These are phyloP conservation scores for Cephalotrichum gorgonifer DNA, from an alignment of 2,329 filamentous ascomycete species.

Conservation along the genomic window DNA sequence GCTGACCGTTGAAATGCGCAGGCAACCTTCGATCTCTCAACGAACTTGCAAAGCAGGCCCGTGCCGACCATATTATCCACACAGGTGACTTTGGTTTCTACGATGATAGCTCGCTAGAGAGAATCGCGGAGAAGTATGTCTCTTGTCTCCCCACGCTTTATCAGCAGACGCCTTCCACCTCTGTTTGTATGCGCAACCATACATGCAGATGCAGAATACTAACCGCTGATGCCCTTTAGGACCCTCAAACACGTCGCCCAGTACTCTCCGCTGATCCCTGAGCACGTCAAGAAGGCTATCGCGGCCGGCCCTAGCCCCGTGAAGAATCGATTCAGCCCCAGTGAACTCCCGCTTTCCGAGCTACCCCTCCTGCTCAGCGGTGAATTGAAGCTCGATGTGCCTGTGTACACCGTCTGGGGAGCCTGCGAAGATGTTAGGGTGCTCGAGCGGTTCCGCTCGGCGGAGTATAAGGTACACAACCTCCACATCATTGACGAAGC, in stretches of 20 bases:
- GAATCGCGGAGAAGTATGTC: conserved; percentile 92
- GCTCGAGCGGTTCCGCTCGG: conserved; percentile 91
- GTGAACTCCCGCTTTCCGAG: conserved; percentile 85
- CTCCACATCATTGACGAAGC: conserved; percentile 98
- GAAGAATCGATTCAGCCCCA: conserved; percentile 73
- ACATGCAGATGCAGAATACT: background rate
- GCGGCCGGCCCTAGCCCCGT: conserved; percentile 63
- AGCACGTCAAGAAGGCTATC: conserved; percentile 61
- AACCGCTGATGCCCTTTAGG: conserved; percentile 31
- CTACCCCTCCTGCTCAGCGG: conserved; percentile 81
- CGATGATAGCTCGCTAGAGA: conserved; percentile 87
- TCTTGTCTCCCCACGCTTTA: background rate
- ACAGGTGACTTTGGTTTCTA: conserved; percentile 99
- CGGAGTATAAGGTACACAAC: conserved; percentile 96
- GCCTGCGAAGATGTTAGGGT: conserved; percentile 97
- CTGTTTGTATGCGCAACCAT: background rate
- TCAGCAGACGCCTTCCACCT: background rate
- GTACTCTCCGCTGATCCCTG: conserved; percentile 88
- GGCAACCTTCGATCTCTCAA: conserved; percentile 94
- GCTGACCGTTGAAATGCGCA: conserved; percentile 24
- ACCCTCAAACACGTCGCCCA: conserved; percentile 97
- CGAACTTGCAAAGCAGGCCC: conserved; percentile 87
- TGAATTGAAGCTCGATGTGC: conserved; percentile 83
- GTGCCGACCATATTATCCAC: conserved; percentile 95
- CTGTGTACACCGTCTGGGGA: conserved; percentile 98